Conservation (phyloP, 2,329 filamentous ascomycete species). For the Neoscytalidium dimidiatum region DNA sequence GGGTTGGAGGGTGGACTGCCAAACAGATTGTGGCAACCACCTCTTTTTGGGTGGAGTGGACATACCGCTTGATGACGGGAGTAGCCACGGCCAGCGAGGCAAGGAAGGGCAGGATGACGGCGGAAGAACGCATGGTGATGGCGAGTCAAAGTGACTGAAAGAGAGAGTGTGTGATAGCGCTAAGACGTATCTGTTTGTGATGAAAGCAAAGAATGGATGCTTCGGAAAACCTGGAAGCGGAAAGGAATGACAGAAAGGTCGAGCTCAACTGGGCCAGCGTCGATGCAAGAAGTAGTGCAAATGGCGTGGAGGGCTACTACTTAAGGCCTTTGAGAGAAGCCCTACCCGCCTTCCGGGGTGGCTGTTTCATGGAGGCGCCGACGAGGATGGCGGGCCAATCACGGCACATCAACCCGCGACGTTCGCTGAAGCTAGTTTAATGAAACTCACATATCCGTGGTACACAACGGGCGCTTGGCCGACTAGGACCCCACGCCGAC, state of each 20-base stretch:
- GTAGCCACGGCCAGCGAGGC: not conserved
- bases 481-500: not conserved
- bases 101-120: not conserved
- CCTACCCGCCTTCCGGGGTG: not conserved
- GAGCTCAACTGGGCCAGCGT: not conserved
- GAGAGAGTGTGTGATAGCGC: not conserved
- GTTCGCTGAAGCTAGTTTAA: not conserved
- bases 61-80: not conserved
- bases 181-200: not conserved
- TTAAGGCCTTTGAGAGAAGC: not conserved
- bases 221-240: not conserved
- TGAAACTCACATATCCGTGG: not conserved
- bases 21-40: too few species aligned
- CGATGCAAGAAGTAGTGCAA: not conserved
- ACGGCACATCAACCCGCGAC: not conserved
- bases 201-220: not conserved
- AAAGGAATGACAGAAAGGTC: not conserved
- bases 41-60: not conserved
- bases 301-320: not conserved
- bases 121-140: slow-evolving; percentile 2
- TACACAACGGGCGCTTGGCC: not conserved
- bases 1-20: not conserved
- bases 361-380: not conserved
- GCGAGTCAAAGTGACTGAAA: not conserved
- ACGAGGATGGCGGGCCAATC: not conserved